phyloP scores from a whole-genome alignment of 177 flowering plant genomes.

The Vitis hybrid region DNA sequence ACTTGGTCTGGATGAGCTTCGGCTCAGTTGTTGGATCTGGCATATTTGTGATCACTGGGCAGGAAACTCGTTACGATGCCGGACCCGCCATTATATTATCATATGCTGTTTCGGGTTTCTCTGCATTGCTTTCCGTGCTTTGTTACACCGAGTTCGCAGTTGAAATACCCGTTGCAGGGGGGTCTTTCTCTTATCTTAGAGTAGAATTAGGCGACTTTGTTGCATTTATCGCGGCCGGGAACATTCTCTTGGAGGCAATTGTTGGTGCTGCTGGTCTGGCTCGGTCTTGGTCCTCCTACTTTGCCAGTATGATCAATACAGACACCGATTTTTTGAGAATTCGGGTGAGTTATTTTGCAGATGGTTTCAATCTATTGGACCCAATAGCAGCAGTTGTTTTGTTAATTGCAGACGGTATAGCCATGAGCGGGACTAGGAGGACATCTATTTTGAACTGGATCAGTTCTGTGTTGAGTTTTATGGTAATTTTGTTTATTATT shows the following conservation, averaged over 20 bases:
- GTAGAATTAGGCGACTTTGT: slow-evolving; percentile 74
- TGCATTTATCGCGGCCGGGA: slow-evolving; percentile 75
- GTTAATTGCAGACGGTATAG: slow-evolving; percentile 36
- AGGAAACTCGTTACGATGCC: slow-evolving; percentile 58
- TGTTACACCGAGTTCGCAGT: slow-evolving; percentile 84
- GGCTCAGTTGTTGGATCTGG: slow-evolving; percentile 93
- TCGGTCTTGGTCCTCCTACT: too few relatives aligned
- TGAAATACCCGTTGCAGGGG: slow-evolving; percentile 82
- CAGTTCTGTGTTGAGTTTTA: slow-evolving; percentile 34
- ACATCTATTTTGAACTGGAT: slow-evolving; percentile 63
- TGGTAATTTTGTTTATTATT: slow-evolving; percentile 49
- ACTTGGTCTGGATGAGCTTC: slow-evolving; percentile 73
- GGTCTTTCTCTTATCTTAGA: slow-evolving; percentile 69
- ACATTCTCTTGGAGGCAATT: slow-evolving; percentile 66
- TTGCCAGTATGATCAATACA: slow-evolving; percentile 42
- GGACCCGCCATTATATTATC: slow-evolving; percentile 81
- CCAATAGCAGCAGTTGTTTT: slow-evolving; percentile 61
- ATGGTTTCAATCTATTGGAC: slow-evolving; percentile 65
- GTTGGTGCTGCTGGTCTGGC: slow-evolving; percentile 79
- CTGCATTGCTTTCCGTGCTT: slow-evolving; percentile 73
- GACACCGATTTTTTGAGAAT: slow-evolving; percentile 53
- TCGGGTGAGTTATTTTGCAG: slow-evolving; percentile 26
- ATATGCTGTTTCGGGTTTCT: slow-evolving; percentile 63
- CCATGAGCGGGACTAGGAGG: slow-evolving; percentile 51
- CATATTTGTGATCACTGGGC: slow-evolving; percentile 76